phyloP scores from a whole-genome alignment of 257 asterid species.

The Fraxinus quadrangulata region DNA sequence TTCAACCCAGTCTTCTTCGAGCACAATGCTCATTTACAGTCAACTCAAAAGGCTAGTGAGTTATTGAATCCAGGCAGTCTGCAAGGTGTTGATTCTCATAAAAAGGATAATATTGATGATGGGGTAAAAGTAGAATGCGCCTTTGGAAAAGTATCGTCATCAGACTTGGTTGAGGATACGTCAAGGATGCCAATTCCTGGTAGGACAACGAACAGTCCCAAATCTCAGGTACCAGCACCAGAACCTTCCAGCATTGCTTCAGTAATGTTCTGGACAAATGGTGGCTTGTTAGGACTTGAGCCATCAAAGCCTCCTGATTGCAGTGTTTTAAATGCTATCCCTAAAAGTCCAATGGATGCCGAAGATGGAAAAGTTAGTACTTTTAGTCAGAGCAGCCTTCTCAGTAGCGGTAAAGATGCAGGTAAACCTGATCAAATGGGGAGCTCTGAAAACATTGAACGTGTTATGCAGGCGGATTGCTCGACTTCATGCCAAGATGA shows the following conservation, averaged over 20 bases:
- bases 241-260: slow-evolving; percentile 52
- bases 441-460: slow-evolving; percentile 36
- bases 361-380: slow-evolving; percentile 36
- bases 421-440: slow-evolving; percentile 39
- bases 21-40: slow-evolving; percentile 32
- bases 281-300: slow-evolving; percentile 91
- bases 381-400: slow-evolving; percentile 25
- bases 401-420: slow-evolving; percentile 27
- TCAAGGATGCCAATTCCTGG: slow-evolving; percentile 32
- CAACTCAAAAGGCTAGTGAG: slow-evolving; percentile 44
- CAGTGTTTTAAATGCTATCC: slow-evolving; percentile 38
- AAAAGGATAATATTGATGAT: slow-evolving; percentile 33
- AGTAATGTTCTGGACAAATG: slow-evolving; percentile 89
- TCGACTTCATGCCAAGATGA: slow-evolving; percentile 43
- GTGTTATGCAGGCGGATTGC: slow-evolving; percentile 30
- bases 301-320: slow-evolving; percentile 96
- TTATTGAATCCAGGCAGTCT: slow-evolving; percentile 35
- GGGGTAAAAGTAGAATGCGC: slow-evolving; percentile 38
- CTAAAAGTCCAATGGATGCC: slow-evolving; percentile 34
- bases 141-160: slow-evolving; percentile 32
- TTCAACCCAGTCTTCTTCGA: slow-evolving; percentile 28
- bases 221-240: slow-evolving; percentile 48
- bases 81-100: slow-evolving; percentile 34
- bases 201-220: slow-evolving; percentile 38
- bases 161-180: slow-evolving; percentile 29